Base-by-base conservation (phyloP, 805 yeast species). In the Starmerella geochares region DNA sequence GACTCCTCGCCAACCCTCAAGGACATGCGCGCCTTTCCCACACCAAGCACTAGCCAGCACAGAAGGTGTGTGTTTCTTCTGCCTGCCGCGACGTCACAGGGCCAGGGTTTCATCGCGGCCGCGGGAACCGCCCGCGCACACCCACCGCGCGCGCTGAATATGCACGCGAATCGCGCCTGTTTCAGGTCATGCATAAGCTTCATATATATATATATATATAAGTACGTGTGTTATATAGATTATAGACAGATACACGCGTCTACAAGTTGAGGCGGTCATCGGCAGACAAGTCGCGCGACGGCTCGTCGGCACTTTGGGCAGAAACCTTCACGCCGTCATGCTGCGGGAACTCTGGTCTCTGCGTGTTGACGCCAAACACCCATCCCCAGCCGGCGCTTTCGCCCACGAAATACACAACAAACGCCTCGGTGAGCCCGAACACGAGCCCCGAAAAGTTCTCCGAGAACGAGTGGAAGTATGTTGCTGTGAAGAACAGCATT, bases 401-500 rank as follows among this genome's bases (percentile, higher is more conserved):
- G 21, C 59, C 57, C 11, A 49, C 17, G 20, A 59, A 47, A 60
- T 80, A 80, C 33, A 79, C 73, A 1, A 71, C 58, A 1, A 63
- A 17, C 10, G 77, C 72, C 21, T 78, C 78, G 8, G 71, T 46
- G 61, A 47, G 29, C 4, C 86, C 86, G 66, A 79, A 78, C 3
- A 74, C 20, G 39, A 83, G 65, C 1, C 95, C 96, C 21, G 78
- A 75, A 2, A 83, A 51, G 61, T 86, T 87, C 62, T 88, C 97
- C 3, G 67, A 54, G 24, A 83, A 64, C 0, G 92, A 79, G 66
- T 92, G 98, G 75, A 87, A 90, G 61, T 85, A 83, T 14, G 83
- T 72, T 51, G 83, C 75, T 1, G 98, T 90, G 73, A 85, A 78
- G 28, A 88, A 67, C 36, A 88, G 71, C 92, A 87, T 86, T 78